Conservation (phyloP, 768 basidiomycete genomes). For the Sistotremastrum niveocremeum region DNA sequence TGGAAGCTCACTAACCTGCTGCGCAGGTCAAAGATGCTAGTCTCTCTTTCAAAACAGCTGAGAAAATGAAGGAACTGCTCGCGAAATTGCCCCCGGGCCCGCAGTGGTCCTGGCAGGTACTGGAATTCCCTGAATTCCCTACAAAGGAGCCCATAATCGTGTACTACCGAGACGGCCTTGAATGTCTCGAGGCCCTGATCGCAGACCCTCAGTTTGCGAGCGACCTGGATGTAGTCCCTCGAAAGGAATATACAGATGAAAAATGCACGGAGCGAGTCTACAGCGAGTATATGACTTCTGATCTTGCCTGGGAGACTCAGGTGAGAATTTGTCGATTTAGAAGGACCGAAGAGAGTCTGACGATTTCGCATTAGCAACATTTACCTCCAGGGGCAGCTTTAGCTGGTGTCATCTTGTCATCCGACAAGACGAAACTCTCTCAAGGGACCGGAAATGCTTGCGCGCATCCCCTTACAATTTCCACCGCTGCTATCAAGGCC, state of each 20-base stretch:
- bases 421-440: too few relatives aligned
- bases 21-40: not conserved
- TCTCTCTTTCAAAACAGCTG: slow-evolving; percentile 8
- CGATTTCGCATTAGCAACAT: too few relatives aligned
- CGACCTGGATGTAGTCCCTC: slow-evolving; percentile 11
- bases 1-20: not conserved
- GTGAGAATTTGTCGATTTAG: too few relatives aligned
- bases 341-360: too few relatives aligned
- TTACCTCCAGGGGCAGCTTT: too few relatives aligned
- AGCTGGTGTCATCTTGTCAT: too few relatives aligned
- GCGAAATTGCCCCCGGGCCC: slow-evolving; percentile 11
- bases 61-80: slow-evolving; percentile 9
- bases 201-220: slow-evolving; percentile 12
- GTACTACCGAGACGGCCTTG: slow-evolving; percentile 18
- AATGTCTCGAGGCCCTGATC: slow-evolving; percentile 15
- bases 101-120: slow-evolving; percentile 9
- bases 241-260: slow-evolving; percentile 7
- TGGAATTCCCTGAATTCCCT: slow-evolving; percentile 3
- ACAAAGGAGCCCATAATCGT: slow-evolving; percentile 10
- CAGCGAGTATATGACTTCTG: slow-evolving; percentile 13
- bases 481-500: too few relatives aligned
- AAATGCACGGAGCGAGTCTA: slow-evolving; percentile 7
- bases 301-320: slow-evolving; percentile 16
- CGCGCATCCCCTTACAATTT: too few relatives aligned
- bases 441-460: too few relatives aligned